phyloP scores from a whole-genome alignment of 768 basidiomycete genomes.

The Chalciporus pseudorubinellus region DNA sequence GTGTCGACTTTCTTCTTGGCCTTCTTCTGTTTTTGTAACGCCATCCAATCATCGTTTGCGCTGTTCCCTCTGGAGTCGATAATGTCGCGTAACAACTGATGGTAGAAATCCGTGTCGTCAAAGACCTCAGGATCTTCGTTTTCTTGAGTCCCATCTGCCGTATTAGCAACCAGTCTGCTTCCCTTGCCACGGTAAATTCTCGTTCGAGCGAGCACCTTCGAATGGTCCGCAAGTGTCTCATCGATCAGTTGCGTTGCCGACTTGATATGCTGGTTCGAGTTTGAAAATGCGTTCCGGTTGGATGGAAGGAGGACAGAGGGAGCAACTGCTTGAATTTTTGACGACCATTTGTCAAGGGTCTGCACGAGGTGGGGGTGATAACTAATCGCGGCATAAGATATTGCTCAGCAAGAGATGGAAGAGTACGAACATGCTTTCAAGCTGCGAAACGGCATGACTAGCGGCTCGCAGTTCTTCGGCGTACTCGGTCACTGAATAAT shows the following conservation, averaged over 20 bases:
- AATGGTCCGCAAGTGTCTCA: conserved; percentile 60
- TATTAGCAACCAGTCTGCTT: conserved; percentile 37
- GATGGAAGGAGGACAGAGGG: conserved; percentile 71
- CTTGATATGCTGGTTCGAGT: conserved; percentile 53
- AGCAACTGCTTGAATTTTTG: conserved; percentile 91
- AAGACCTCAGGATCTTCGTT: conserved; percentile 53
- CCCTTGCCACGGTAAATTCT: conserved; percentile 52
- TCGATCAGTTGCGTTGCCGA: conserved; percentile 76
- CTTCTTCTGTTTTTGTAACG: conserved; percentile 63
- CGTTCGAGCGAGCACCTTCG: conserved; percentile 62
- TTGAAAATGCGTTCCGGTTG: conserved; percentile 68
- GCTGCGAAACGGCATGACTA: conserved; percentile 37
- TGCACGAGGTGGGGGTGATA: conserved; percentile 72
- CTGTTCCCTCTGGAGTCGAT: conserved; percentile 64
- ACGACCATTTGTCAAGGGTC: conserved; percentile 91
- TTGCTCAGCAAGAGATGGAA: neutral
- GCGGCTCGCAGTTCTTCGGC: conserved; percentile 40
- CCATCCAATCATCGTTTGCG: conserved; percentile 60
- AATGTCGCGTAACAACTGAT: conserved; percentile 85
- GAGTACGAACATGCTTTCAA: conserved; percentile 54
- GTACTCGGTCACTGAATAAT: conserved; percentile 6
- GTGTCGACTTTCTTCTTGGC: conserved; percentile 90
- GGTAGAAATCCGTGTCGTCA: conserved; percentile 93
- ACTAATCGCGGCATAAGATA: conserved; percentile 23
- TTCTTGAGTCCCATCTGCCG: conserved; percentile 33